These are phyloP conservation scores for Panaeolus cyanescens DNA, from an alignment of 768 basidiomycete species.

Conservation along the genomic window DNA sequence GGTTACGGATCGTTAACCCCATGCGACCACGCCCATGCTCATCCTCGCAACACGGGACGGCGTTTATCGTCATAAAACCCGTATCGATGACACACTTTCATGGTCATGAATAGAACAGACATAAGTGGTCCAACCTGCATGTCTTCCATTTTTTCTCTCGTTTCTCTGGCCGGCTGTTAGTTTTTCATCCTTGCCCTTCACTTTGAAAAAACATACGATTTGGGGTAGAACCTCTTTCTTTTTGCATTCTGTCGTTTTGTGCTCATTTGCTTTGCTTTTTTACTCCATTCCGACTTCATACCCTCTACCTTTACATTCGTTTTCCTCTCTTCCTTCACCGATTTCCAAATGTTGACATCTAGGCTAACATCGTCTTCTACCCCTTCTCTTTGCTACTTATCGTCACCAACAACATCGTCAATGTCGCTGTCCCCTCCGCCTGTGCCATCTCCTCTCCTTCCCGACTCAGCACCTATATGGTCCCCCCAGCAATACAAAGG, in stretches of 20 bases:
- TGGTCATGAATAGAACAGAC: not conserved
- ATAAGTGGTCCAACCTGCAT: not conserved
- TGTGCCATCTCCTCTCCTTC: not conserved
- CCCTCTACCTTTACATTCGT: not conserved
- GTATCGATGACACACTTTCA: not conserved
- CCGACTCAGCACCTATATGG: not conserved
- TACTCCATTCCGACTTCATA: not conserved
- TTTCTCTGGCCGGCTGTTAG: not conserved
- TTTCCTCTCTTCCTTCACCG: not conserved
- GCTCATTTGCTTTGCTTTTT: not conserved
- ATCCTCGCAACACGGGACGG: slow-evolving; percentile 1
- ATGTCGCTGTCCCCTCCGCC: not conserved
- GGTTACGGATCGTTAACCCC: not conserved
- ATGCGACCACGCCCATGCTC: not conserved
- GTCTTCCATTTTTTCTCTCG: not conserved
- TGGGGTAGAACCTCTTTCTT: not conserved
- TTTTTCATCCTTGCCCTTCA: not conserved
- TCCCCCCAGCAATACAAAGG: not conserved
- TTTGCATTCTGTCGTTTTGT: not conserved
- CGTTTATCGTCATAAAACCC: not conserved
- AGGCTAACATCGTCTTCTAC: not conserved
- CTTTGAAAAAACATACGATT: not conserved
- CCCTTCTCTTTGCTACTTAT: not conserved
- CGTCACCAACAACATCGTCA: not conserved
- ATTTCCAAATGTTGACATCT: not conserved